phyloP scores from a whole-genome alignment of 441 rosid genomes.

The Syzygium malaccense region DNA sequence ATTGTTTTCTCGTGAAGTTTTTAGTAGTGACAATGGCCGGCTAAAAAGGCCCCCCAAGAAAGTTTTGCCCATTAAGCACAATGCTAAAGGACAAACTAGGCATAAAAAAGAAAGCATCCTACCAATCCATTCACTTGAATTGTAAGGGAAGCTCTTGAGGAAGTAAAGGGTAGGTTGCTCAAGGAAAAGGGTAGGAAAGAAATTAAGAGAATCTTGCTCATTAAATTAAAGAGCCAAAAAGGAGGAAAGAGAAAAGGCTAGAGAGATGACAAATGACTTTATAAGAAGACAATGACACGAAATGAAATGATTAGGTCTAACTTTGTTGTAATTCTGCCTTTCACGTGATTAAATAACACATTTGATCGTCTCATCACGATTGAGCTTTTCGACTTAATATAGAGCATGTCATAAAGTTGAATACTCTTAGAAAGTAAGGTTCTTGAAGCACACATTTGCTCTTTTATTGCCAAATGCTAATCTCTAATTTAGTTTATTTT shows the following conservation, averaged over 20 bases:
- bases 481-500: neutral
- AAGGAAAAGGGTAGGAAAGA: neutral
- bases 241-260: neutral
- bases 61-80: neutral
- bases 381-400: slow-evolving; percentile 1
- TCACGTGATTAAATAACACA: slow-evolving; percentile 16
- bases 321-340: neutral
- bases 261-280: slow-evolving; percentile 8
- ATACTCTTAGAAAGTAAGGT: neutral
- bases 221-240: neutral
- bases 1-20: neutral
- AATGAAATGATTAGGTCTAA: slow-evolving; percentile 13
- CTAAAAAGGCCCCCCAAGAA: neutral
- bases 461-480: neutral
- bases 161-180: neutral
- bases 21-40: neutral
- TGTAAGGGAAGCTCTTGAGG: neutral
- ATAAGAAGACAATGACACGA: neutral
- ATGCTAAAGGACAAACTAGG: neutral
- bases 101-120: neutral
- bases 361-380: slow-evolving; percentile 16
- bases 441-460: neutral
- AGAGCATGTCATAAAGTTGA: neutral
- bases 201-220: neutral
- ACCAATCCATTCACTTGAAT: neutral